Evolutionary conservation across 2,329 filamentous ascomycete species (phyloP).

Genomic region (Colletotrichum limetticola): DNA sequence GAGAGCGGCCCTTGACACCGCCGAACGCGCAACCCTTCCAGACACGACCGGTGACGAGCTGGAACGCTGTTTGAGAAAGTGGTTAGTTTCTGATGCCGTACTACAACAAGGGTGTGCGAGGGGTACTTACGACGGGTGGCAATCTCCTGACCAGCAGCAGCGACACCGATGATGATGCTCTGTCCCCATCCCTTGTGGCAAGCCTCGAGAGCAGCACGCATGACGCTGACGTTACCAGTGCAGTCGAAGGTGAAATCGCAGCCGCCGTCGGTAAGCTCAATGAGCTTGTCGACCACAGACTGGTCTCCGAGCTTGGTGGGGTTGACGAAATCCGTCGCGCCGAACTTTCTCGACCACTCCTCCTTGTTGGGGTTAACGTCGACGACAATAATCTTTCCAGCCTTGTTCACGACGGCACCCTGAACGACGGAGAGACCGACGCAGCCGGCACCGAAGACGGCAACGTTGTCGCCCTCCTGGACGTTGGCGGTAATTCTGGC

Average conservation of each 20-base stretch:
- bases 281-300: conserved; percentile 89
- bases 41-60: conserved; percentile 95
- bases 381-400: conserved; percentile 78
- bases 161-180: conserved; percentile 97
- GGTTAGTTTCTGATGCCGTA: not conserved
- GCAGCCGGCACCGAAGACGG: conserved; percentile 94
- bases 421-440: conserved; percentile 96
- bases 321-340: conserved; percentile 97
- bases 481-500: conserved; percentile 93
- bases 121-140: conserved; percentile 83
- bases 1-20: conserved; percentile 95
- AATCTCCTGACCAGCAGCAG: conserved; percentile 96
- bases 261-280: conserved; percentile 98
- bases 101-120: not conserved
- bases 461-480: conserved; percentile 88
- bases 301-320: conserved; percentile 81
- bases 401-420: conserved; percentile 87
- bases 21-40: conserved; percentile 99
- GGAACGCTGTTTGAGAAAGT: conserved; percentile 76
- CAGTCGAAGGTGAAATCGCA: conserved; percentile 99
- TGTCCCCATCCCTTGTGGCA: conserved; percentile 99
- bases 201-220: conserved; percentile 94
- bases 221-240: conserved; percentile 96
- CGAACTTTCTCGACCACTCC: conserved; percentile 92
- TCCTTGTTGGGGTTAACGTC: conserved; percentile 90